Evolutionary conservation across 2,329 filamentous ascomycete species (phyloP).

Genomic region (Penicillium sp.): DNA sequence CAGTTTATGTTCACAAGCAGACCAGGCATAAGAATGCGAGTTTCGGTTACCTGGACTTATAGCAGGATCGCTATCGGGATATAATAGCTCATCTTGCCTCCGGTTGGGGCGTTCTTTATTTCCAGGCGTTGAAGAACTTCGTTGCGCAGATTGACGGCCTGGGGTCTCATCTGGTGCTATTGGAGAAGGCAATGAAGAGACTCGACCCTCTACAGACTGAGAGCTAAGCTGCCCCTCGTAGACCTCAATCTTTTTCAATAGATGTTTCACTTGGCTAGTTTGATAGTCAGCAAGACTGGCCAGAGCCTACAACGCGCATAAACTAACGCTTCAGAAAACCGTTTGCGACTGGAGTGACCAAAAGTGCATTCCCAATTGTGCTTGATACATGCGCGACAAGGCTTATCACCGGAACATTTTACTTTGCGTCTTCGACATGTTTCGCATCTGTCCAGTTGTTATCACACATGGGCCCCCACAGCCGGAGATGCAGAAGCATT

Average conservation of each 20-base stretch:
- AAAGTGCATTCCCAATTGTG: slow-evolving; percentile 20
- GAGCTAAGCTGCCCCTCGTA: slow-evolving; percentile 14
- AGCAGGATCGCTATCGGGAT: slow-evolving; percentile 1
- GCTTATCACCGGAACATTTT: slow-evolving; percentile 23
- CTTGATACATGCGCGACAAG: slow-evolving; percentile 17
- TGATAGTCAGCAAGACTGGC: neutral
- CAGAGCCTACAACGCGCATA: neutral
- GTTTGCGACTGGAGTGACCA: slow-evolving; percentile 13
- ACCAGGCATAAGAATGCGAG: neutral
- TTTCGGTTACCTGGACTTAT: slow-evolving; percentile 14
- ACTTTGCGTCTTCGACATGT: slow-evolving; percentile 22
- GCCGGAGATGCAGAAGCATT: neutral
- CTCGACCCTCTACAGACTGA: neutral
- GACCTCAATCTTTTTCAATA: slow-evolving; percentile 14
- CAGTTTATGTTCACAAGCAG: neutral
- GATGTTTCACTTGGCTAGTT: slow-evolving; percentile 9
- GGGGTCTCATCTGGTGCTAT: neutral
- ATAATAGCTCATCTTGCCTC: neutral
- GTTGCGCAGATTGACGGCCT: neutral
- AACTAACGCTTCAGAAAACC: slow-evolving; percentile 19
- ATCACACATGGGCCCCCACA: neutral
- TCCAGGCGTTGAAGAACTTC: neutral
- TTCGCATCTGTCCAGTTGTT: slow-evolving; percentile 12
- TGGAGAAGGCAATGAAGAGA: neutral
- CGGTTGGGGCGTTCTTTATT: neutral